Base-by-base conservation (phyloP, 805 yeast genomes). In the Ogataea populi-albae region DNA sequence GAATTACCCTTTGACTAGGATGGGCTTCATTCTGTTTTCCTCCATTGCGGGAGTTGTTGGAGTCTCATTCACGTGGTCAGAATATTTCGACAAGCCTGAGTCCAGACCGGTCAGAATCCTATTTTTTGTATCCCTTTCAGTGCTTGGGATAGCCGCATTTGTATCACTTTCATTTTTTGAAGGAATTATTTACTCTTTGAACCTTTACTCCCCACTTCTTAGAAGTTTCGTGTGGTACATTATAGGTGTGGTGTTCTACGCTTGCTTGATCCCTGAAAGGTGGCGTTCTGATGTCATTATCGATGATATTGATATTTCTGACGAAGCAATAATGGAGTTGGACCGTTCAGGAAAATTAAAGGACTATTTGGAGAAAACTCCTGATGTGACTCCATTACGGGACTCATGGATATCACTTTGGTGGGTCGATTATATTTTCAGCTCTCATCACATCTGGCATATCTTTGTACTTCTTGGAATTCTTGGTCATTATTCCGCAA, bases 391-490 rank as follows among this genome's bases (percentile, higher is more conserved):
- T 16, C 50, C 47, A 8, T 37, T 53, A 17, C 49, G 57, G 26
- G 47, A 59, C 3, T 65, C 64, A 11, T 69, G 80, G 35, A 50
- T 62, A 23, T 77, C 87, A 1, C 57, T 84, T 15, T 91, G 83
- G 91, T 88, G 96, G 91, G 80, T 80, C 11, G 93, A 85, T 49
- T 84, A 82, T 57, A 58, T 74, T 18, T 68, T 80, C 35, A 73
- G 78, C 26, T 86, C 96, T 23, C 98, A 91, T 60, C 89, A 88
- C 52, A 67, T 91, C 20, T 91, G 98, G 98, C 98, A 91, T 62
- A 57, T 87, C 9, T 86, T 84, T 55, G 98, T 93, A 20, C 73
- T 93, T 12, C 69, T 84, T 17, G 98, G 98, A 3, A 79, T 87
- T n/a, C 60, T 84, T 26, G 95, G 94, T 21, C 98, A 91, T 60